These are phyloP conservation scores for Tetraselmis striata DNA, from an alignment of 139 green algal species.

Conservation along the genomic window DNA sequence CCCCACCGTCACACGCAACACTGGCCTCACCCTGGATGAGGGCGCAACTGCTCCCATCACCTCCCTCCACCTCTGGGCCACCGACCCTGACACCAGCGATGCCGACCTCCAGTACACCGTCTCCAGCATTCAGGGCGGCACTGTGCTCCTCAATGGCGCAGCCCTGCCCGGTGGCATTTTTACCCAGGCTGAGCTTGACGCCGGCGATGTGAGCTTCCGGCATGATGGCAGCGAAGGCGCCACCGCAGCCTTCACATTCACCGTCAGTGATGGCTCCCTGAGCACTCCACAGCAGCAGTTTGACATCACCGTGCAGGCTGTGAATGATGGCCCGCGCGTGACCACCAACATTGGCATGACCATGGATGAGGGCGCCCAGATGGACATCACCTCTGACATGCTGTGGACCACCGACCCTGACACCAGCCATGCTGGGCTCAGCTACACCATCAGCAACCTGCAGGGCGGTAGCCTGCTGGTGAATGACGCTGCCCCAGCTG, in stretches of 20 bases:
- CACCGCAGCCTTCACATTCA: neutral
- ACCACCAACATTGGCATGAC: neutral
- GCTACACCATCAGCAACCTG: neutral
- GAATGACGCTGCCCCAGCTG: neutral
- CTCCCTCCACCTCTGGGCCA: neutral
- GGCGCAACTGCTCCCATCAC: neutral
- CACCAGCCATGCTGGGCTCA: neutral
- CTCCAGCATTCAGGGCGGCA: neutral
- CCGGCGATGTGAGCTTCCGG: neutral
- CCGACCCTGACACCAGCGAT: neutral
- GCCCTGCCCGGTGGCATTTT: neutral
- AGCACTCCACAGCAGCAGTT: neutral
- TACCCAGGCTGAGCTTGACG: neutral
- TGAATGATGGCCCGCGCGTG: neutral
- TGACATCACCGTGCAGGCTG: neutral
- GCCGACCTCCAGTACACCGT: neutral
- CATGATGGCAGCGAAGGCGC: neutral
- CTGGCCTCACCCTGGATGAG: neutral
- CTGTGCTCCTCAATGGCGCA: neutral
- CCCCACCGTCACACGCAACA: neutral
- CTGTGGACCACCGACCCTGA: neutral
- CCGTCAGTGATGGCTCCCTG: neutral
- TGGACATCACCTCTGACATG: neutral
- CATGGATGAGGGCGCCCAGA: neutral
- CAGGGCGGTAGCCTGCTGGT: neutral